Evolutionary conservation across 768 basidiomycete species (phyloP), one percentile per base, ranked within the genome.

Genomic region (Panellus pusillus): DNA sequence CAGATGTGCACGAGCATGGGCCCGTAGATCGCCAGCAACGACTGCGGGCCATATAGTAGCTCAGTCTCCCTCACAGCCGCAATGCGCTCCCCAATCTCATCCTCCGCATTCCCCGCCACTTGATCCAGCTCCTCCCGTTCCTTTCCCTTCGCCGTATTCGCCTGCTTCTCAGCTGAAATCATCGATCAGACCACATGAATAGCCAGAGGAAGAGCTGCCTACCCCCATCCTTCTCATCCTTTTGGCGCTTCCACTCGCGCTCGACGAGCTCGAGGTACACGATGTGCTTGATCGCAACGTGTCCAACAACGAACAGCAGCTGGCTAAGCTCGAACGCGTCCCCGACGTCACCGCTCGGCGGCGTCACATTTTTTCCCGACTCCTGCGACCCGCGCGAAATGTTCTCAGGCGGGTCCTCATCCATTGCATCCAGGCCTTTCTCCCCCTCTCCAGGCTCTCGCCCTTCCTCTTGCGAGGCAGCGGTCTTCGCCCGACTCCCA

Each of bases 241-340:
- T 98, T 69, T 96, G 88, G 9, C 95, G 76, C 73, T 99, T 99
- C 84, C 92, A 90, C 66, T 99, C 96, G 32, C 95, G 75, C 68
- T 99, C 97, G 18, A 98, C 88, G 44, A 97, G 77, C 68, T 99
- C 97, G 17, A 99, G 81, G 65, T 91, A 97, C 14, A 96, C 94
- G 52, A 98, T 92, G 44, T 99, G 96, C 69, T 98, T 98, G 72
- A 98, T 92, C 11, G 96, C 93, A 27, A 96, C 90, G 68, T 98
- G 97, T 0, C 97, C 97, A 17, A 98, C 93, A 36, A 93, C 82
- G 66, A 98, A 98, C 24, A 98, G 73, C n/a, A 99, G 78, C 66
- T 98, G 95, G 60, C 89, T 90, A 27, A 99, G 80, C 58, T 87
- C 83, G 66, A 97, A 97, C 4, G 89, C 85, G 50, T 94, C 91